Conservation (phyloP, 2,329 filamentous ascomycete genomes). For the Coniochaeta hoffmannii region DNA sequence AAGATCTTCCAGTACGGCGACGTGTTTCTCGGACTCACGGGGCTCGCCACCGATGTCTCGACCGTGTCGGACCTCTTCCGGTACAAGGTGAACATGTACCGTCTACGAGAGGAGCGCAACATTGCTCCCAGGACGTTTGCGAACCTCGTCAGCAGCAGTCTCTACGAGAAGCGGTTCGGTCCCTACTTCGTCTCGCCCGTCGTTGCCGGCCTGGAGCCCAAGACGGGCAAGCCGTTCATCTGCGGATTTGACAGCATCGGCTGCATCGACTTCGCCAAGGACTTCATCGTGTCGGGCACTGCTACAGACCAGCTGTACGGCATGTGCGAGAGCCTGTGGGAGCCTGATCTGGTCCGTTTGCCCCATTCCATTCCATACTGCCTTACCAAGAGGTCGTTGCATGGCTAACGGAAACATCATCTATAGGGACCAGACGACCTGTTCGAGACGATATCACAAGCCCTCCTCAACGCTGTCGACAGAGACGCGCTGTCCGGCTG, state of each 20-base stretch:
- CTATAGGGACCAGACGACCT: slow-evolving; percentile 78
- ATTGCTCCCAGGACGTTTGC: slow-evolving; percentile 93
- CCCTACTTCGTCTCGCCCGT: slow-evolving; percentile 96
- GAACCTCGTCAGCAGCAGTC: slow-evolving; percentile 82
- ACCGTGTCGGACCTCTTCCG: slow-evolving; percentile 96
- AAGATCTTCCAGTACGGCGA: slow-evolving; percentile 98
- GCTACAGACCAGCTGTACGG: slow-evolving; percentile 97
- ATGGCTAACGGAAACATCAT: background rate
- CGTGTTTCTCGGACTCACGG: slow-evolving; percentile 91
- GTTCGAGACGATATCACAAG: slow-evolving; percentile 97
- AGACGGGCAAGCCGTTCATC: slow-evolving; percentile 91
- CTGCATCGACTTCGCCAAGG: slow-evolving; percentile 98
- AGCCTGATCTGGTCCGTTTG: slow-evolving; percentile 79
- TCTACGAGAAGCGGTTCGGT: slow-evolving; percentile 95
- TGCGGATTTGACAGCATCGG: slow-evolving; percentile 99
- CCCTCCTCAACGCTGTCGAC: slow-evolving; percentile 90
- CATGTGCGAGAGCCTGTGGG: slow-evolving; percentile 97
- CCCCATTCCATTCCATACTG: background rate
- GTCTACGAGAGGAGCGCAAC: slow-evolving; percentile 92
- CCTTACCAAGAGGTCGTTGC: background rate
- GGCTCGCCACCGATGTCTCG: slow-evolving; percentile 89
- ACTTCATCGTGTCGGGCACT: slow-evolving; percentile 96
- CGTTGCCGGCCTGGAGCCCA: slow-evolving; percentile 89
- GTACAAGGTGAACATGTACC: slow-evolving; percentile 99
- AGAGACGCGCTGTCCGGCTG: slow-evolving; percentile 94